phyloP scores from a whole-genome alignment of 2,329 filamentous ascomycete genomes.

The Sclerotinia glacialis region DNA sequence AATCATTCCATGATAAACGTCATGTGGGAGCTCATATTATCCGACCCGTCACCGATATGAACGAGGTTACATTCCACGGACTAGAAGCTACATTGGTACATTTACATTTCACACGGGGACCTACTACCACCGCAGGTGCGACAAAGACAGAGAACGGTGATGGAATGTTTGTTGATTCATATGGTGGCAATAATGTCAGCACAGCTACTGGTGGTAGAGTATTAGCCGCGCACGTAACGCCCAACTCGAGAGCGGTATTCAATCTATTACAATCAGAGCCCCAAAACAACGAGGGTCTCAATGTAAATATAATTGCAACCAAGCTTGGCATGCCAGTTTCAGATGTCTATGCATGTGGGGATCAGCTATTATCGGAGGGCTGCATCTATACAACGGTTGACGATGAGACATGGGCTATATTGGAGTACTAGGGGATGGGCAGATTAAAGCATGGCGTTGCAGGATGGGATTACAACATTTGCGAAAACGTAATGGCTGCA shows the following conservation, averaged over 20 bases:
- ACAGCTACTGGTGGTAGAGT: conserved; percentile 34
- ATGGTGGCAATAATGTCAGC: conserved; percentile 37
- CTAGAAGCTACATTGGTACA: conserved; percentile 89
- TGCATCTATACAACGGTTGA: conserved; percentile 89
- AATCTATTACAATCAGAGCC: conserved; percentile 63
- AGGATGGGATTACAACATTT: conserved; percentile 16
- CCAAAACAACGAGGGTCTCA: conserved; percentile 77
- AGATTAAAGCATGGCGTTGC: conserved; percentile 27
- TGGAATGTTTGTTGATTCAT: conserved; percentile 41
- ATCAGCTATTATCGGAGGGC: conserved; percentile 72
- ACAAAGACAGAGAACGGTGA: conserved; percentile 41
- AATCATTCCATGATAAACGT: conserved; percentile 78
- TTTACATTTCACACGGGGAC: conserved; percentile 74
- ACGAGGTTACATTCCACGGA: conserved; percentile 90
- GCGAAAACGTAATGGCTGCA: conserved; percentile 4
- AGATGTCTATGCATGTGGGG: conserved; percentile 73
- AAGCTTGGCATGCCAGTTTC: conserved; percentile 61
- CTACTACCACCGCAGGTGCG: conserved; percentile 42
- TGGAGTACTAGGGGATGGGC: conserved; percentile 57
- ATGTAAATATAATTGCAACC: conserved; percentile 73
- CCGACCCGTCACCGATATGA: conserved; percentile 75
- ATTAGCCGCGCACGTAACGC: conserved; percentile 46
- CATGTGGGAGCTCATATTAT: conserved; percentile 79
- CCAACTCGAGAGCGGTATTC: conserved; percentile 67
- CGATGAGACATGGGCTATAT: conserved; percentile 84